phyloP scores from a whole-genome alignment of 2,329 filamentous ascomycete species.

The Aureobasidium sp. region DNA sequence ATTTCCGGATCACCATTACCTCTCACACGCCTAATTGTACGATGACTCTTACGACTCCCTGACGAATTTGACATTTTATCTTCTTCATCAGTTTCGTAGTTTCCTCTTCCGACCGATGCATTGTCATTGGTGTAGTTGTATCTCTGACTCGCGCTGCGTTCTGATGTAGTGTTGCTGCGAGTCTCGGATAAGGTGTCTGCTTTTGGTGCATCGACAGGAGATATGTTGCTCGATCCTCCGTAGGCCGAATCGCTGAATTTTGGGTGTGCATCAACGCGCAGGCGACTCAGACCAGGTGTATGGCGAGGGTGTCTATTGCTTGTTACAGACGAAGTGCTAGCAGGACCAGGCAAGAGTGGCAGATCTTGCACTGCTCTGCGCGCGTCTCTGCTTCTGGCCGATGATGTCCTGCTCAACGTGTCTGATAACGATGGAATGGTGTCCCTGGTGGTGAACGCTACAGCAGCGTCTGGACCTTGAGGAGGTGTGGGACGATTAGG shows the following conservation, averaged over 20 bases:
- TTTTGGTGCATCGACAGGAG: background rate
- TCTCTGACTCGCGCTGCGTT: background rate
- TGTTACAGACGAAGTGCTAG: background rate
- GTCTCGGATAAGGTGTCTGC: background rate
- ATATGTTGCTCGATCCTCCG: background rate
- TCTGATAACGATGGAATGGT: background rate
- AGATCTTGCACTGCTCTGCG: background rate
- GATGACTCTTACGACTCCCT: constrained; percentile 1
- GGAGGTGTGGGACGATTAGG: background rate
- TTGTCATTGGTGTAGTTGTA: constrained; percentile 8
- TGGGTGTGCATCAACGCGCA: background rate
- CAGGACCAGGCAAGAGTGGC: background rate
- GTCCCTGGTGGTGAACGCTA: background rate
- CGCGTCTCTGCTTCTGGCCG: background rate
- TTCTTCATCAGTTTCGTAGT: background rate
- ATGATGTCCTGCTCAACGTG: background rate
- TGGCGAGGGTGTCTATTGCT: background rate
- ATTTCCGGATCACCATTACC: background rate
- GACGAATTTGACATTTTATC: background rate
- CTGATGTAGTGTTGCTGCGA: constrained; percentile 1
- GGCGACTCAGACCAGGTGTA: background rate
- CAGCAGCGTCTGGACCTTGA: background rate
- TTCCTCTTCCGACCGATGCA: background rate
- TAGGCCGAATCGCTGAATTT: constrained; percentile 1
- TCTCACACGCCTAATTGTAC: constrained; percentile 1